Evolutionary conservation across 2,329 filamentous ascomycete species (phyloP).

Genomic region (Penicillium hordei): DNA sequence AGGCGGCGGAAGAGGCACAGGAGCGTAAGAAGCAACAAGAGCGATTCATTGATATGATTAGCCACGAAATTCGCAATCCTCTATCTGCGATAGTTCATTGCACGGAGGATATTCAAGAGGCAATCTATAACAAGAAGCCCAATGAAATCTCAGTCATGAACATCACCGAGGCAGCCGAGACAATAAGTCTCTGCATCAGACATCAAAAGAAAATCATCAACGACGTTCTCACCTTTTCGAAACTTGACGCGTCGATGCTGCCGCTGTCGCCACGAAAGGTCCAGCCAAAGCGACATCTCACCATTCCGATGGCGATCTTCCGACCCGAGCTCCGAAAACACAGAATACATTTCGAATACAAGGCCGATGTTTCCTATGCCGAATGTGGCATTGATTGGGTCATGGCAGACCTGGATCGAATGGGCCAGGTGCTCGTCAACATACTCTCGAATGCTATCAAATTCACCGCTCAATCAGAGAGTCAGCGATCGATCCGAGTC

Average conservation of each 20-base stretch:
- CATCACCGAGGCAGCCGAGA: slow-evolving; percentile 72
- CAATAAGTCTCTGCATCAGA: slow-evolving; percentile 73
- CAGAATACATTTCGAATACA: slow-evolving; percentile 65
- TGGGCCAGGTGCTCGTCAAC: slow-evolving; percentile 78
- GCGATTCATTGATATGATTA: slow-evolving; percentile 74
- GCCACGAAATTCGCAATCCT: slow-evolving; percentile 59
- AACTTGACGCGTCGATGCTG: slow-evolving; percentile 73
- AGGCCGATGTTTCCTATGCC: slow-evolving; percentile 62
- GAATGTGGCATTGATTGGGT: slow-evolving; percentile 64
- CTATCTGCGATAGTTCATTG: slow-evolving; percentile 60
- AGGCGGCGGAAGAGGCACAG: slow-evolving; percentile 75
- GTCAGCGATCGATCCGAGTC: slow-evolving; percentile 47
- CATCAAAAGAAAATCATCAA: slow-evolving; percentile 80
- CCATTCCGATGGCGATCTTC: slow-evolving; percentile 73
- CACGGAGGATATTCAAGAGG: slow-evolving; percentile 49
- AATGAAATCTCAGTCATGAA: slow-evolving; percentile 50
- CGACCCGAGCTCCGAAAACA: slow-evolving; percentile 70
- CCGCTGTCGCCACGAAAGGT: slow-evolving; percentile 69
- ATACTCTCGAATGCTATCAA: slow-evolving; percentile 79
- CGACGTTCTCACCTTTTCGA: slow-evolving; percentile 70
- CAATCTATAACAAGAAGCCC: slow-evolving; percentile 11
- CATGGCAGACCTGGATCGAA: slow-evolving; percentile 68
- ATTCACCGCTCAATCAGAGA: slow-evolving; percentile 62
- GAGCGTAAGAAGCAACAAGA: slow-evolving; percentile 78
- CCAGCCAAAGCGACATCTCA: slow-evolving; percentile 65